Percentiles rank a stretch among this genome's conserved stretches.
These are phyloP conservation scores for Chiua virens DNA, from an alignment of 768 basidiomycete genomes.

Conservation along the genomic window DNA sequence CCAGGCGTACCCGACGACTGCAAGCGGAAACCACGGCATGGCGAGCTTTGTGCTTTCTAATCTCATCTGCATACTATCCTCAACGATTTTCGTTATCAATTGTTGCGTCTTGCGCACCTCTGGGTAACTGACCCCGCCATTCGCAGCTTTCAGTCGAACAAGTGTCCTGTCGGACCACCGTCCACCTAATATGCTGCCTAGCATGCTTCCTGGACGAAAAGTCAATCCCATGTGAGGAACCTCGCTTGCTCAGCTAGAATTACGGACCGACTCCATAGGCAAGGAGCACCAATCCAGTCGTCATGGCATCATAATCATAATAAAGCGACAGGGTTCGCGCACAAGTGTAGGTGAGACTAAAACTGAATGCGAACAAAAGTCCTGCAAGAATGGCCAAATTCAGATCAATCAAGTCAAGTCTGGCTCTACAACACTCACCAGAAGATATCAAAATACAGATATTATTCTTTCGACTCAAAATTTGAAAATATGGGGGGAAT, in stretches of 20 bases:
- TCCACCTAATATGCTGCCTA: conserved; percentile 60
- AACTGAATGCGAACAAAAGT: conserved; percentile 68
- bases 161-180: conserved; percentile 58
- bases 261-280: conserved; percentile 65
- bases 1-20: conserved; percentile 77
- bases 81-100: not conserved
- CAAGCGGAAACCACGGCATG: conserved; percentile 53
- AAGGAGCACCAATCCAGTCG: conserved; percentile 76
- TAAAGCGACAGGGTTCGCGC: conserved; percentile 64
- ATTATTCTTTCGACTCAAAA: conserved; percentile 68
- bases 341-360: conserved; percentile 71
- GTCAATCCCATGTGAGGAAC: not conserved
- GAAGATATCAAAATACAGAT: conserved; percentile 48
- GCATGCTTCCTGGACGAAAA: conserved; percentile 39
- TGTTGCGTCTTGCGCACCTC: conserved; percentile 49
- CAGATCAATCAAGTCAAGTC: not conserved
- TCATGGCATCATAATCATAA: conserved; percentile 70
- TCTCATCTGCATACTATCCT: conserved; percentile 54
- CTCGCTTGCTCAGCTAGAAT: not conserved
- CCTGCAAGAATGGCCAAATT: conserved; percentile 39
- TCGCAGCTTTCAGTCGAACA: conserved; percentile 42
- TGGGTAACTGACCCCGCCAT: conserved; percentile 53
- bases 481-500: conserved; percentile 56
- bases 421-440: conserved; percentile 21
- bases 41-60: conserved; percentile 62